These are phyloP conservation scores for Scedosporium minutisporum DNA, from an alignment of 2,329 filamentous ascomycete species.

Conservation along the genomic window DNA sequence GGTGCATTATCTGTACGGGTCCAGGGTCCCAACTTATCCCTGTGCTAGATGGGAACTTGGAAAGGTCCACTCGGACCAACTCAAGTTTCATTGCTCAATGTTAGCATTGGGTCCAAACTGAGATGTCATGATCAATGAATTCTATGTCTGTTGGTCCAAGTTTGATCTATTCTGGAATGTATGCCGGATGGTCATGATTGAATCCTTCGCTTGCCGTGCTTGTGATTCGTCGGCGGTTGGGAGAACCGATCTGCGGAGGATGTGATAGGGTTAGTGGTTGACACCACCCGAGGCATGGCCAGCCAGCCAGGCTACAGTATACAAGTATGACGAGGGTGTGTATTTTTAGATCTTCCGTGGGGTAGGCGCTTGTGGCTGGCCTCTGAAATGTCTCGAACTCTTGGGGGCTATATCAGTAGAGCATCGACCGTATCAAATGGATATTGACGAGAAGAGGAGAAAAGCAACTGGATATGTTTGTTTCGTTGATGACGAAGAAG, in stretches of 20 bases:
- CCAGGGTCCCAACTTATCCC: background rate
- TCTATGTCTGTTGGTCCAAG: too few species aligned
- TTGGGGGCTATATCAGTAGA: background rate
- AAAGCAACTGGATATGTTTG: background rate
- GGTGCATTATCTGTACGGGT: background rate
- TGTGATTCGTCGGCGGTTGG: too few species aligned
- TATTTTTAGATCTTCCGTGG: background rate
- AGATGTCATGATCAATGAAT: too few species aligned
- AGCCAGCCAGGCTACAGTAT: background rate
- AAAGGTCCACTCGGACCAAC: background rate
- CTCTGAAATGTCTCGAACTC: background rate
- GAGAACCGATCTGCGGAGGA: background rate
- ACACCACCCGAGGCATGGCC: slow-evolving; percentile 7
- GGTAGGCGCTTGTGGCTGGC: background rate
- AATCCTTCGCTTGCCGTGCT: too few species aligned
- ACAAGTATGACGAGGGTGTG: background rate
- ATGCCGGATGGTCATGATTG: too few species aligned
- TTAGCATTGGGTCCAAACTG: too few species aligned
- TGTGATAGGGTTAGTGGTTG: background rate
- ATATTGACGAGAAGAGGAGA: background rate
- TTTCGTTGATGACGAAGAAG: background rate
- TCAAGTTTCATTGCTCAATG: background rate
- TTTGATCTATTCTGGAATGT: too few species aligned
- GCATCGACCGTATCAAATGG: background rate
- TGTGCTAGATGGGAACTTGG: background rate